Evolutionary conservation across 2,329 filamentous ascomycete genomes (phyloP), one percentile per base, ranked within the genome.

Genomic region (Trichoderma gracile): DNA sequence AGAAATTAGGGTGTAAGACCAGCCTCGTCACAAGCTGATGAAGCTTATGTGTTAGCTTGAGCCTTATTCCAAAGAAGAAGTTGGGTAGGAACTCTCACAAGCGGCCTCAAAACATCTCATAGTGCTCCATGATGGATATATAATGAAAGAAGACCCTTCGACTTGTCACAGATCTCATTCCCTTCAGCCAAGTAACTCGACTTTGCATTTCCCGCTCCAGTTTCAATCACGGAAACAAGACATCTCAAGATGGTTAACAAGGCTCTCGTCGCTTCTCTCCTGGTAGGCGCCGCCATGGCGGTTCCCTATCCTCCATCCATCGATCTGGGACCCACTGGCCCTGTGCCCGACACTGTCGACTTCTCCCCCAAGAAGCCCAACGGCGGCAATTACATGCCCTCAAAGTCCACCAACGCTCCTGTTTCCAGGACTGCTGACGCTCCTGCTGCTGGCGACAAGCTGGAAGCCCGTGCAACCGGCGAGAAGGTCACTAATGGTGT

Each of bases 161-260:
- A 17, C 12, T 38, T 12, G n/a, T 30, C 12, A 10, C 6, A 17
- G 17, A n/a, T 21, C 9, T 23, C 21, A 52, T 52, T 30, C 15
- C 15, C 49, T 45, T 47, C 30, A 30, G 27, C 19, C 38, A n/a
- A n/a, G n/a, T n/a, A 38, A 10, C 33, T 38, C 5, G 4, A 38
- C 14, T 14, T 14, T 14, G 30, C 30, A 14, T 38, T 10, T 12
- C 3, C 12, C 10, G 5, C 12, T 38, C 5, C 33, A 14, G 12
- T 17, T 25, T 30, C 17, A 12, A 2, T 14, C 1, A 6, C 6
- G 17, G 9, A 12, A 52, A 30, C 3, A 14, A 17, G 49, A 17
- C 43, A 27, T 8, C 5, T 52, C 61, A 64, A 45, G 6, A 64
- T 57, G 61, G 43, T 62, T n/a, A 64, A 64, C 7, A 58, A 58